phyloP scores from a whole-genome alignment of 768 basidiomycete genomes.

The Clavaria fumosa region DNA sequence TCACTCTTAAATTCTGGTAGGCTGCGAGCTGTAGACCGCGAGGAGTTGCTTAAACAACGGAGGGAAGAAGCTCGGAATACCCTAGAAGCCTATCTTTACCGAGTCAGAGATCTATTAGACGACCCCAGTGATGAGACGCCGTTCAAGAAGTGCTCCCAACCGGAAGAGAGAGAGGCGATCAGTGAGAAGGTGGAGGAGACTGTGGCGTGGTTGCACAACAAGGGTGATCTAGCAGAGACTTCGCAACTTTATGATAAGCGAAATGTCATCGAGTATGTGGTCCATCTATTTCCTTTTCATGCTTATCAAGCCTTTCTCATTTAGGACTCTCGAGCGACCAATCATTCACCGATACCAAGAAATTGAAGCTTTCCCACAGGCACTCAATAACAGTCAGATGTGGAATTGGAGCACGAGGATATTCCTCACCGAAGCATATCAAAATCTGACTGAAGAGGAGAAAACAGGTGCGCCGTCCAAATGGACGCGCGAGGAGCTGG shows the following conservation, averaged over 20 bases:
- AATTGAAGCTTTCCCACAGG: slow-evolving; percentile 69
- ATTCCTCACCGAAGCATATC: slow-evolving; percentile 72
- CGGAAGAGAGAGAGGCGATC: slow-evolving; percentile 53
- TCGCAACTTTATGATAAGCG: slow-evolving; percentile 61
- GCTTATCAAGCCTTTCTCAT: slow-evolving; percentile 6
- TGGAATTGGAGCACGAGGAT: slow-evolving; percentile 76
- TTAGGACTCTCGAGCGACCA: slow-evolving; percentile 61
- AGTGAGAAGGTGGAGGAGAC: slow-evolving; percentile 54
- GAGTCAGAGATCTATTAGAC: slow-evolving; percentile 66
- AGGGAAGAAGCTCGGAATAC: slow-evolving; percentile 85
- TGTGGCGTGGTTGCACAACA: slow-evolving; percentile 69
- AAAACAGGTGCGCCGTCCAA: slow-evolving; percentile 49
- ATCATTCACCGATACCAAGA: slow-evolving; percentile 83
- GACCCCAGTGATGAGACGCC: slow-evolving; percentile 52
- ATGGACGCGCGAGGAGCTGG: slow-evolving; percentile 81
- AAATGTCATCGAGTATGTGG: slow-evolving; percentile 66
- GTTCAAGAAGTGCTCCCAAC: slow-evolving; percentile 75
- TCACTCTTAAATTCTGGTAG: slow-evolving; percentile 33
- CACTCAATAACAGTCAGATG: slow-evolving; percentile 70
- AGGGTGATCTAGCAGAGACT: slow-evolving; percentile 72
- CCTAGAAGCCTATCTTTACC: slow-evolving; percentile 89
- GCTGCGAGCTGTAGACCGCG: slow-evolving; percentile 60
- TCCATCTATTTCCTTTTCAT: background rate
- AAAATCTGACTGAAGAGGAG: slow-evolving; percentile 56
- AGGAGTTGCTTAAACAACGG: slow-evolving; percentile 60